Evolutionary conservation across 345 rosid genomes (phyloP).

Genomic region (Rhizophora mangle): DNA sequence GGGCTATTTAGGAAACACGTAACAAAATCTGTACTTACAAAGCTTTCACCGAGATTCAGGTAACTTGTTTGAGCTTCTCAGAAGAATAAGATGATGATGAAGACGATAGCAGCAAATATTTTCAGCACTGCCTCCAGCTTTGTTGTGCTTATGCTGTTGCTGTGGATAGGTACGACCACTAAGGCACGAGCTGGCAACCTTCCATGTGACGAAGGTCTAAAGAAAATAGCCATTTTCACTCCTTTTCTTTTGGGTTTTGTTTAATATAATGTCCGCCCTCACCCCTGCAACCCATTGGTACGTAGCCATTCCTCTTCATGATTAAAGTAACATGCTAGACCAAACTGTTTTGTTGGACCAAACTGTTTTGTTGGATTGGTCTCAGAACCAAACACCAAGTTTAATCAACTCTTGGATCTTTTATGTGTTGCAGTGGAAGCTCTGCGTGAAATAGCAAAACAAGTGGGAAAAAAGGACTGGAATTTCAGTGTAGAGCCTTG

Average conservation of each 20-base stretch:
- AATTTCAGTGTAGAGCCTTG: slow-evolving; percentile 10
- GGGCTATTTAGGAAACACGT: neutral
- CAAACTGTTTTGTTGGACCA: too few relatives aligned
- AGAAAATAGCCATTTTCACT: neutral
- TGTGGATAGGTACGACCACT: neutral
- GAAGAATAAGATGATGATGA: neutral
- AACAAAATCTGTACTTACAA: too few relatives aligned
- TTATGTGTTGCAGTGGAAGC: slow-evolving; percentile 4
- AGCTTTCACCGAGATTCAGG: neutral
- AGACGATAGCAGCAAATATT: neutral
- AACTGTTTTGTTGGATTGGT: neutral
- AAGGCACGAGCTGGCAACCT: neutral
- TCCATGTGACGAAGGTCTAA: neutral
- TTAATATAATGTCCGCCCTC: neutral
- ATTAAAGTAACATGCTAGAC: too few relatives aligned
- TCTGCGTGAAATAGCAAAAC: slow-evolving; percentile 6
- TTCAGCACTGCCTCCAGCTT: neutral
- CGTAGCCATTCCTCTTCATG: neutral
- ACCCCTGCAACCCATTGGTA: neutral
- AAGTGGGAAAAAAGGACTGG: slow-evolving; percentile 11
- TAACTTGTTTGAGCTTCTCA: neutral
- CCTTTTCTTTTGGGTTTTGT: neutral
- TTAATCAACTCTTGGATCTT: neutral
- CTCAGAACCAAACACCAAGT: neutral
- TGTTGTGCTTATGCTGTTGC: neutral